Conservation (phyloP, 225 moss, liverwort and hornwort genomes). For the Ulota crispa region DNA sequence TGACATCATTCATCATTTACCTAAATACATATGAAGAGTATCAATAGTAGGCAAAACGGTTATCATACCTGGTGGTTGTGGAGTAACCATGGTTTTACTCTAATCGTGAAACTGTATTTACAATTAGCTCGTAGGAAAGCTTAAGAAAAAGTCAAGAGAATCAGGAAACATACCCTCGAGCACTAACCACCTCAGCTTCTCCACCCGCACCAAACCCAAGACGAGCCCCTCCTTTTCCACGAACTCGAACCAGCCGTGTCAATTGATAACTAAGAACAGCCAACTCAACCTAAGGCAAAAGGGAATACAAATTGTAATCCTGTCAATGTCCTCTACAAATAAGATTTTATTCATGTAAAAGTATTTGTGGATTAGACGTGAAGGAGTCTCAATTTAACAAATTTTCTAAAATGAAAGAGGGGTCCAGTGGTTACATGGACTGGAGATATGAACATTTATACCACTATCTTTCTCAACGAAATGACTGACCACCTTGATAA, state of each 20-base stretch:
- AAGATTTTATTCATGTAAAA: neutral
- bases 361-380: neutral
- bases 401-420: neutral
- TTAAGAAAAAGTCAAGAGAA: neutral
- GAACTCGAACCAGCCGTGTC: constrained; percentile 76
- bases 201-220: constrained; percentile 82
- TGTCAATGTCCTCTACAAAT: neutral
- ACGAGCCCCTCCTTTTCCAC: constrained; percentile 69
- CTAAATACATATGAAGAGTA: neutral
- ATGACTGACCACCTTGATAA: neutral
- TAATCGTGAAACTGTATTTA: neutral
- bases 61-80: neutral
- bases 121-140: constrained; percentile 3
- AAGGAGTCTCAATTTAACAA: neutral
- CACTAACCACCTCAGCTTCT: constrained; percentile 89
- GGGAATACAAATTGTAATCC: neutral
- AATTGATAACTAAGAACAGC: constrained; percentile 77
- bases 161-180: constrained; percentile 73
- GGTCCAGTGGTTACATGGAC: neutral
- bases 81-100: neutral
- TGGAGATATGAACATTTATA: neutral
- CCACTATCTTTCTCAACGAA: neutral
- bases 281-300: constrained; percentile 71
- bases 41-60: neutral
- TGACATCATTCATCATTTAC: neutral